Base-by-base conservation (phyloP, 257 asterid genomes). In the Fraxinus quadrangulata region DNA sequence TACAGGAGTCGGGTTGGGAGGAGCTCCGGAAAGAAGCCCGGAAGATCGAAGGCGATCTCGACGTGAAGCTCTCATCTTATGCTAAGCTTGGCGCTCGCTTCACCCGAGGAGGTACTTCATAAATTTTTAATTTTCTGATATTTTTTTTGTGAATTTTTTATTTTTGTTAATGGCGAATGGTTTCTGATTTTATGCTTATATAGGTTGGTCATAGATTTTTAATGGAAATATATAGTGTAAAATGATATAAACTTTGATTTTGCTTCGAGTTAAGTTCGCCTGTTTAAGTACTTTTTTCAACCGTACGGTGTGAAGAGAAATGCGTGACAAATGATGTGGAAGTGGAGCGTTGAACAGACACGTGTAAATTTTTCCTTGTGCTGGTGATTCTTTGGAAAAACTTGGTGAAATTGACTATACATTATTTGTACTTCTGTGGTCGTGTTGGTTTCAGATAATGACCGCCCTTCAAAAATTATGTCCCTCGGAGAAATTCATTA, bases 1-100 rank as follows among this genome's bases (percentile, higher is more conserved):
- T 89, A 87, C 96, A 92, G 92, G 99, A 96, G 81, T 87, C 91
- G 71, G 99, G 99, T 26, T 96, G 99, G 99, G 97, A 96, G 85
- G 98, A 96, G 87, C 94, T 96, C 85, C 92, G 98, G 49, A 90
- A 86, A 84, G 99, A 93, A 73, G 99, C 97, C 70, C 89, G 98
- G 70, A 96, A 93, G 84, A 84, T 93, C 83, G 99, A 96, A 85
- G 94, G 99, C 75, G 99, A 96, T 90, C 94, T 96, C 84, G 99
- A 96, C 81, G 97, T 93, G 28, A 93, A 96, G 88, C 96, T 96
- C 67, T 96, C 98, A 75, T 96, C 99, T 39, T 96, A 92, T 74
- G 98, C 98, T 42, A 95, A 95, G 82, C 96, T 95, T 79, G 98
- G 98, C 63, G 87, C 98, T 75, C 90, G 97, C 70, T 83, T 95